phyloP scores from a whole-genome alignment of 371 early-diverging fungal species.

The Haplosporangium sp. region DNA sequence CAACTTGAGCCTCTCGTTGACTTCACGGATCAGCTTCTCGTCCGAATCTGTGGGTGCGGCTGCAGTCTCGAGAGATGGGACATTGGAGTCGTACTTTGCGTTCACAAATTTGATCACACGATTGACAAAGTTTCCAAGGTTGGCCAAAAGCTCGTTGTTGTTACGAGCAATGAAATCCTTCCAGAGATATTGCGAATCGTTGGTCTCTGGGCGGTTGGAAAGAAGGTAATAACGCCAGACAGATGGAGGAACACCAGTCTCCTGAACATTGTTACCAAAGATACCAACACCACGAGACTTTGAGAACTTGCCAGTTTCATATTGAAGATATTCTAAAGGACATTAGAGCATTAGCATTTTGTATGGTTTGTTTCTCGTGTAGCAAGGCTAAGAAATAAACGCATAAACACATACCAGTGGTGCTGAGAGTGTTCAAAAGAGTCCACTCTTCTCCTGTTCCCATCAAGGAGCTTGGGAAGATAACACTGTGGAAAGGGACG shows the following conservation, averaged over 20 bases:
- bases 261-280: constrained; percentile 97
- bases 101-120: constrained; percentile 95
- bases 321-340: constrained; percentile 95
- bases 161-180: constrained; percentile 93
- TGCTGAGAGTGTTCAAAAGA: constrained; percentile 91
- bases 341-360: neutral
- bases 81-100: constrained; percentile 84
- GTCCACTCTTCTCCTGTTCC: constrained; percentile 95
- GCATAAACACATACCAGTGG: constrained; percentile 77
- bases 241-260: constrained; percentile 92
- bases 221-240: constrained; percentile 99
- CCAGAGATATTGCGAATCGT: constrained; percentile 98
- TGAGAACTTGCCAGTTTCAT: constrained; percentile 98
- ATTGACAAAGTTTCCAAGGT: constrained; percentile 99
- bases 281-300: constrained; percentile 99
- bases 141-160: constrained; percentile 97
- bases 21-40: constrained; percentile 78
- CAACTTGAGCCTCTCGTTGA: constrained; percentile 82
- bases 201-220: constrained; percentile 97
- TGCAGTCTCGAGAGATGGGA: constrained; percentile 76
- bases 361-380: too few relatives aligned
- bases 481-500: constrained; percentile 99
- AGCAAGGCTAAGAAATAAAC: neutral
- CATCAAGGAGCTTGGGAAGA: constrained; percentile 96
- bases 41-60: constrained; percentile 67